Evolutionary conservation across 805 yeast species (phyloP).

Genomic region (Blastobotrys muscicola): DNA sequence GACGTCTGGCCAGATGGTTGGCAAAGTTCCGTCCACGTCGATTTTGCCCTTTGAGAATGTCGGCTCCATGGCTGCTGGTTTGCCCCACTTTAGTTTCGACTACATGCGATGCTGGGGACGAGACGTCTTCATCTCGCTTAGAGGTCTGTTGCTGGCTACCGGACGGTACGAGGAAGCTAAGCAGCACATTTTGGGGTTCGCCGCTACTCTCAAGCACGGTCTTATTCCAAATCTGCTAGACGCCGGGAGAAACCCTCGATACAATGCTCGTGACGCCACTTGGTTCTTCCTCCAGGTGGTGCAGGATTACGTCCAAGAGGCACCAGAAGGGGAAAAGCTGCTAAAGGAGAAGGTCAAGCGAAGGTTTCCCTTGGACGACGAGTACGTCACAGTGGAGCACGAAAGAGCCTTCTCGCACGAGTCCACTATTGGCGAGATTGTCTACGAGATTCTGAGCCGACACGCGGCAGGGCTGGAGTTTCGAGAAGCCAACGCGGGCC

Average conservation of each 20-base stretch:
- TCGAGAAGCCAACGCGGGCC: constrained; percentile 94
- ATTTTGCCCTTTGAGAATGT: constrained; percentile 49
- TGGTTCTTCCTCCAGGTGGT: constrained; percentile 91
- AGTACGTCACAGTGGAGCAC: constrained; percentile 58
- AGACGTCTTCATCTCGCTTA: constrained; percentile 79
- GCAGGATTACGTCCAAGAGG: constrained; percentile 66
- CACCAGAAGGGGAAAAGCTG: constrained; percentile 58
- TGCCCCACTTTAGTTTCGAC: constrained; percentile 85
- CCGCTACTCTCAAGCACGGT: constrained; percentile 88
- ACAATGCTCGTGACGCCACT: constrained; percentile 93
- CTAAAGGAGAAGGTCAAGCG: constrained; percentile 66
- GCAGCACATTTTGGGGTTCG: constrained; percentile 75
- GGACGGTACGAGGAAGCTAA: constrained; percentile 74
- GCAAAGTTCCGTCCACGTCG: constrained; percentile 62
- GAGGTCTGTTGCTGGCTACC: constrained; percentile 73
- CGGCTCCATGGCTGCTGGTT: constrained; percentile 88
- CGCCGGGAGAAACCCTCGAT: constrained; percentile 88
- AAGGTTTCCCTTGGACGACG: constrained; percentile 84
- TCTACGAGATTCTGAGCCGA: constrained; percentile 73
- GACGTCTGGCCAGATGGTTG: constrained; percentile 82
- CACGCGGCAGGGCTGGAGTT: constrained; percentile 84
- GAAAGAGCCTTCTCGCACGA: constrained; percentile 67
- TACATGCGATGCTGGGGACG: constrained; percentile 99
- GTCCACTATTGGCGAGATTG: constrained; percentile 60
- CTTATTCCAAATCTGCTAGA: constrained; percentile 87